These are phyloP conservation scores for Chrysanthemum seticuspe DNA, from an alignment of 129 eudicot genomes.

Conservation along the genomic window DNA sequence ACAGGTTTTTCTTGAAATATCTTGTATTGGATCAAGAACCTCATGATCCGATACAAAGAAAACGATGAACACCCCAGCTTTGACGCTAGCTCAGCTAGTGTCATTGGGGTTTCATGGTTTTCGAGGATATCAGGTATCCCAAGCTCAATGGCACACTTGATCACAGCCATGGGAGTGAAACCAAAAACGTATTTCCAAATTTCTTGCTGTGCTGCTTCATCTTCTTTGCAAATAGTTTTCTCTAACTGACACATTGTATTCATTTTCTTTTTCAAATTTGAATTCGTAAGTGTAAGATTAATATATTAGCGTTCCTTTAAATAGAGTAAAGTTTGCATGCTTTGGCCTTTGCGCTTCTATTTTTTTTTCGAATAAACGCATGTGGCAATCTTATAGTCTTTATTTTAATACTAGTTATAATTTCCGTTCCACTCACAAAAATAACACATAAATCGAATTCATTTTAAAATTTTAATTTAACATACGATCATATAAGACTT, in stretches of 20 bases:
- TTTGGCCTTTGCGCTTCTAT: too few species aligned
- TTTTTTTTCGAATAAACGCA: too few species aligned
- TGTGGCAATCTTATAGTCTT: too few species aligned
- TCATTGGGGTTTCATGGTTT: not conserved
- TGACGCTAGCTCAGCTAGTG: not conserved
- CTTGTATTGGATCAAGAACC: constrained; percentile 5
- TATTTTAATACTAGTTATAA: too few species aligned
- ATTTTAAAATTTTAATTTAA: too few species aligned
- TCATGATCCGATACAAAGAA: constrained; percentile 24
- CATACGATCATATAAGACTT: too few species aligned
- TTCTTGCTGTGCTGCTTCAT: not conserved
- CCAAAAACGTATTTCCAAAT: constrained; percentile 2
- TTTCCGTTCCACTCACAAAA: too few species aligned
- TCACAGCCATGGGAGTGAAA: constrained; percentile 2
- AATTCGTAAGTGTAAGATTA: not conserved
- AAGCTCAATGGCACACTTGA: constrained; percentile 12
- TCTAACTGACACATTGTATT: not conserved
- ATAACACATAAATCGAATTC: too few species aligned
- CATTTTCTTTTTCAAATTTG: not conserved
- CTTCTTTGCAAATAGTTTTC: not conserved
- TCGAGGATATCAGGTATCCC: constrained; percentile 13
- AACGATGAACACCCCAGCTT: not conserved
- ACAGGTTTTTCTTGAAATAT: not conserved
- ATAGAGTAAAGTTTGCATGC: not conserved
- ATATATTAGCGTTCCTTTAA: not conserved